Conservation (phyloP, 2,329 filamentous ascomycete genomes). For the Rosellinia necatrix region DNA sequence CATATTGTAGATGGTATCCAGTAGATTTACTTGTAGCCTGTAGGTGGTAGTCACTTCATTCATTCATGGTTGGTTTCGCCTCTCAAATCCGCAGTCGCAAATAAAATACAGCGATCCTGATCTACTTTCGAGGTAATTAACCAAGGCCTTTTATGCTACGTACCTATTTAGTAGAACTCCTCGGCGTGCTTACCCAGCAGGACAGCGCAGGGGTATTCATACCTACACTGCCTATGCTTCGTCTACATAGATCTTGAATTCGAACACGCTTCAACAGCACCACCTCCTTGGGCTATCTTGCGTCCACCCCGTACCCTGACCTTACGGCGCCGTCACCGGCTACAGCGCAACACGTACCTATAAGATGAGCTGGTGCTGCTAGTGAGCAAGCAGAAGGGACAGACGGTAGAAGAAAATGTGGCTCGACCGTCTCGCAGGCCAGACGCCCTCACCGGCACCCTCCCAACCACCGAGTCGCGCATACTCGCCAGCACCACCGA, state of each 20-base stretch:
- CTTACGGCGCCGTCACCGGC: not conserved
- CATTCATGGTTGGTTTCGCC: too few relatives aligned
- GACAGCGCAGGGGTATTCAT: not conserved
- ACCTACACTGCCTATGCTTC: too few relatives aligned
- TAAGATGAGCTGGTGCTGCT: conserved; percentile 21
- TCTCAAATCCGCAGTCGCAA: too few relatives aligned
- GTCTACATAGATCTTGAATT: not conserved
- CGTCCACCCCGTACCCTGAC: not conserved
- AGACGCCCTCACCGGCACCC: conserved; percentile 63
- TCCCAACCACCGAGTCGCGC: conserved; percentile 65
- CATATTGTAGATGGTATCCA: too few relatives aligned
- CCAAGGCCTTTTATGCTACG: too few relatives aligned
- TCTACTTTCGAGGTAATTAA: too few relatives aligned
- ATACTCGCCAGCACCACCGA: conserved; percentile 71
- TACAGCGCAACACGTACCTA: conserved; percentile 22
- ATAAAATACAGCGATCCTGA: too few relatives aligned
- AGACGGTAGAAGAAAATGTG: conserved; percentile 65
- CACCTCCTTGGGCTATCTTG: too few relatives aligned
- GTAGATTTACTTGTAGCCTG: too few relatives aligned
- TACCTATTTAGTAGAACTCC: too few relatives aligned
- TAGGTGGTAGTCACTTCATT: too few relatives aligned
- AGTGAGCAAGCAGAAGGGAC: conserved; percentile 27
- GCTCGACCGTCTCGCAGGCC: conserved; percentile 83
- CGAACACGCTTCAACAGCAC: not conserved
- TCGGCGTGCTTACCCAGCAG: too few relatives aligned